Conservation (phyloP, 2,329 filamentous ascomycete species). For the Fusarium sp. region DNA sequence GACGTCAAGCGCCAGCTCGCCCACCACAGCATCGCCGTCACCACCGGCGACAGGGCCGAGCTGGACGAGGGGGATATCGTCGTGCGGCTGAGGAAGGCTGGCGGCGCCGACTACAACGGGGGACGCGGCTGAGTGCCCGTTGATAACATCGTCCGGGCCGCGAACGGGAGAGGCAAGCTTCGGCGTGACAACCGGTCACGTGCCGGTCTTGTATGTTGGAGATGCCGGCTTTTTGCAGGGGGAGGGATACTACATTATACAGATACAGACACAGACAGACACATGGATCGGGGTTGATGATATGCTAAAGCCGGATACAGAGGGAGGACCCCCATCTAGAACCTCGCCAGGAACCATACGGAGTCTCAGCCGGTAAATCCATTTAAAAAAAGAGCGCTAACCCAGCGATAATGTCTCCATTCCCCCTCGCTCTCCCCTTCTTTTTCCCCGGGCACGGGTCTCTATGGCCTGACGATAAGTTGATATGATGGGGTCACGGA, state of each 20-base stretch:
- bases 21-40: constrained; percentile 78
- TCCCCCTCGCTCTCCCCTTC: too few species aligned
- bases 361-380: neutral
- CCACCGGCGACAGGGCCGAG: constrained; percentile 73
- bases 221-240: neutral
- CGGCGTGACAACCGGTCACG: constrained; percentile 7
- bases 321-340: neutral
- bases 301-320: neutral
- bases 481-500: neutral
- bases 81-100: constrained; percentile 73
- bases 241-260: too few species aligned
- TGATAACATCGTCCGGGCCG: neutral
- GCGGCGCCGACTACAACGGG: constrained; percentile 81
- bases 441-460: constrained; percentile 1
- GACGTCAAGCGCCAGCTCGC: constrained; percentile 74
- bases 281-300: neutral
- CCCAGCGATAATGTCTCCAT: neutral
- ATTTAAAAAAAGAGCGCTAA: neutral
- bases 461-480: constrained; percentile 6
- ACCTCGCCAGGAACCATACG: neutral
- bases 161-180: neutral
- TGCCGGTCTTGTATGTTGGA: neutral
- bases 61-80: constrained; percentile 75
- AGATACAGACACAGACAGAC: too few species aligned
- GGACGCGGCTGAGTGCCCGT: constrained; percentile 65